Evolutionary conservation across 345 rosid genomes (phyloP).

Genomic region (Citrus reticulata): DNA sequence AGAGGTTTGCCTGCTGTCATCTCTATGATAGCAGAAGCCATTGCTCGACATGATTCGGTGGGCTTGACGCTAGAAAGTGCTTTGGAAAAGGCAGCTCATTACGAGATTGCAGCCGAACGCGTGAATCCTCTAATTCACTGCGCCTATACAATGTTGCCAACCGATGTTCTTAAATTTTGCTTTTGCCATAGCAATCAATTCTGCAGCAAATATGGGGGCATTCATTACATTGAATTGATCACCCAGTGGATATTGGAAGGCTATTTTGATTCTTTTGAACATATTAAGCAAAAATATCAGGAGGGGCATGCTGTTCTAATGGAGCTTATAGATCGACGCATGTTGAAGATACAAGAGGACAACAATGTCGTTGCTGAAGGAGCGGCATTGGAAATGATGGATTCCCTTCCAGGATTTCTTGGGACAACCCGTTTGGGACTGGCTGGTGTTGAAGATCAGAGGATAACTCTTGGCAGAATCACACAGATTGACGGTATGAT

Average conservation of each 20-base stretch:
- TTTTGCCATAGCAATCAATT: slow-evolving; percentile 49
- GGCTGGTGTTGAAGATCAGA: slow-evolving; percentile 21
- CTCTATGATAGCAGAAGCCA: slow-evolving; percentile 32
- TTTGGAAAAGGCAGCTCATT: neutral
- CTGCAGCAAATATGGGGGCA: slow-evolving; percentile 26
- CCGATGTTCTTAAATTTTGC: slow-evolving; percentile 23
- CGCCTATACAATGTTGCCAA: slow-evolving; percentile 18
- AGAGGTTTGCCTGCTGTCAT: slow-evolving; percentile 29
- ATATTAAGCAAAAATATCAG: slow-evolving; percentile 38
- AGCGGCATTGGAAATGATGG: slow-evolving; percentile 18
- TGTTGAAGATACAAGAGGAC: slow-evolving; percentile 44
- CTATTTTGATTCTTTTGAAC: slow-evolving; percentile 36
- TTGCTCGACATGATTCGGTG: neutral
- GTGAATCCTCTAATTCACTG: slow-evolving; percentile 19
- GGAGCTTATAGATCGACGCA: slow-evolving; percentile 40
- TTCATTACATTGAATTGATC: slow-evolving; percentile 52
- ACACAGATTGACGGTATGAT: slow-evolving; percentile 46
- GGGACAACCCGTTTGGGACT: slow-evolving; percentile 32
- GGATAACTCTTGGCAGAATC: slow-evolving; percentile 37
- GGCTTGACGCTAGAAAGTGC: neutral
- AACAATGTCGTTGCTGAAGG: slow-evolving; percentile 42
- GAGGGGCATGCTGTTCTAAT: slow-evolving; percentile 45
- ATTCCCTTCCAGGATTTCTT: slow-evolving; percentile 25
- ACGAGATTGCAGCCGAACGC: neutral
- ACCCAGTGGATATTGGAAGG: slow-evolving; percentile 72